A percentile compares a stretch with the other conserved stretches of the same genome.
phyloP scores from a whole-genome alignment of 129 eudicot species.

The Helianthus annuus region DNA sequence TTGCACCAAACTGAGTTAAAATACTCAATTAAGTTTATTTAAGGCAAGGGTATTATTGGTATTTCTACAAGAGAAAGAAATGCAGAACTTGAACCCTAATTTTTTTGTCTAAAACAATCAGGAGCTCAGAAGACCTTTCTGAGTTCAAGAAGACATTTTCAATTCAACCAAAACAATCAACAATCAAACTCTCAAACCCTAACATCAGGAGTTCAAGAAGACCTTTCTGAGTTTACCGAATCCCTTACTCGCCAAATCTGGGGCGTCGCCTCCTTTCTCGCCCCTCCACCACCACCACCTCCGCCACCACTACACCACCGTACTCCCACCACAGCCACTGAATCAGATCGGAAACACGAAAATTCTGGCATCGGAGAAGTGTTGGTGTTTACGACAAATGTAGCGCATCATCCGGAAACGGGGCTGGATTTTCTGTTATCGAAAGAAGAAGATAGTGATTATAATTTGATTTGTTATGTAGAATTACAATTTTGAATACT shows the following conservation, averaged over 20 bases:
- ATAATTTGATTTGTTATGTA: constrained; percentile 29
- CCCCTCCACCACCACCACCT: constrained; percentile 69
- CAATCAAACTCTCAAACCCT: constrained; percentile 20
- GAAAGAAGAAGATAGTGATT: constrained; percentile 71
- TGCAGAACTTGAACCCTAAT: too few species aligned
- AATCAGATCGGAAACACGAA: constrained; percentile 5
- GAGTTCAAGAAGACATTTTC: too few species aligned
- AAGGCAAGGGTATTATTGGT: too few species aligned
- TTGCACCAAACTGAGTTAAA: too few species aligned
- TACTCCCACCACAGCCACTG: constrained; percentile 45
- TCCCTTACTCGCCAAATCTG: constrained; percentile 70
- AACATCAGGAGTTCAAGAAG: constrained; percentile 61
- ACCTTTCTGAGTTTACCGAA: constrained; percentile 61
- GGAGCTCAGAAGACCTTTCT: too few species aligned
- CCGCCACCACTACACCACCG: constrained; percentile 41
- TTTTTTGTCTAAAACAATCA: too few species aligned
- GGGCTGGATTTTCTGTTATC: constrained; percentile 87
- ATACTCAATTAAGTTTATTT: too few species aligned
- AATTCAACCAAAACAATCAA: too few species aligned
- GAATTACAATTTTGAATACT: too few species aligned
- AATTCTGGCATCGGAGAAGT: constrained; percentile 31
- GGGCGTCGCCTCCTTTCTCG: constrained; percentile 84
- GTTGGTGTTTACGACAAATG: constrained; percentile 68
- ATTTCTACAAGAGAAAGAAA: too few species aligned
- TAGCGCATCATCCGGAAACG: constrained; percentile 91